Evolutionary conservation across 371 early-diverging fungal genomes (phyloP).

Genomic region (Mortierella sp.): DNA sequence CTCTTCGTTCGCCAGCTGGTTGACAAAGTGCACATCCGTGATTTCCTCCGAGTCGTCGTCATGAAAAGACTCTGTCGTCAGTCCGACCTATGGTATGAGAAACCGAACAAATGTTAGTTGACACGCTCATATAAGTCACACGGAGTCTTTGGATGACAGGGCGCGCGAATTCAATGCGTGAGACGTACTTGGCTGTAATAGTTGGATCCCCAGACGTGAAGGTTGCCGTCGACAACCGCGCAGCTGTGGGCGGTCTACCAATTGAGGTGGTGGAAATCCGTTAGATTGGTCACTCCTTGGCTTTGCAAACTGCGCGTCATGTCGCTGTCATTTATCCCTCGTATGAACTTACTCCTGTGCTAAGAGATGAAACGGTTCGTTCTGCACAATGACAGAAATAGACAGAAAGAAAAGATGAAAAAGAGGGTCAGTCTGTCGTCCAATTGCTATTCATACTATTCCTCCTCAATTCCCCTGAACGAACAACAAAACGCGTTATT

Average conservation of each 20-base stretch:
- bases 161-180: too few relatives aligned
- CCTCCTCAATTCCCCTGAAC: background rate
- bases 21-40: constrained; percentile 53
- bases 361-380: constrained; percentile 34
- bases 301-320: background rate
- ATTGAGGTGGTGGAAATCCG: background rate
- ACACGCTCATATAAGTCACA: too few relatives aligned
- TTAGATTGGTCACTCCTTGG: background rate
- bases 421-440: background rate
- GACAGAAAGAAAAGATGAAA: background rate
- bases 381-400: constrained; percentile 13
- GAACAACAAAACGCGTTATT: too few relatives aligned
- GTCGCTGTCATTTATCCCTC: background rate
- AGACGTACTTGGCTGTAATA: constrained; percentile 48
- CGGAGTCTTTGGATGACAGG: background rate
- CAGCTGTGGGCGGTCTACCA: constrained; percentile 53
- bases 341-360: constrained; percentile 45
- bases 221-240: constrained; percentile 53
- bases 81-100: constrained; percentile 26
- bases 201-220: constrained; percentile 57
- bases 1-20: constrained; percentile 49
- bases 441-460: background rate
- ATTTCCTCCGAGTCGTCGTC: constrained; percentile 57
- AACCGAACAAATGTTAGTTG: background rate
- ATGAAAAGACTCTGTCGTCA: constrained; percentile 55